Evolutionary conservation across 768 basidiomycete species (phyloP).

Genomic region (Suillus subluteus): DNA sequence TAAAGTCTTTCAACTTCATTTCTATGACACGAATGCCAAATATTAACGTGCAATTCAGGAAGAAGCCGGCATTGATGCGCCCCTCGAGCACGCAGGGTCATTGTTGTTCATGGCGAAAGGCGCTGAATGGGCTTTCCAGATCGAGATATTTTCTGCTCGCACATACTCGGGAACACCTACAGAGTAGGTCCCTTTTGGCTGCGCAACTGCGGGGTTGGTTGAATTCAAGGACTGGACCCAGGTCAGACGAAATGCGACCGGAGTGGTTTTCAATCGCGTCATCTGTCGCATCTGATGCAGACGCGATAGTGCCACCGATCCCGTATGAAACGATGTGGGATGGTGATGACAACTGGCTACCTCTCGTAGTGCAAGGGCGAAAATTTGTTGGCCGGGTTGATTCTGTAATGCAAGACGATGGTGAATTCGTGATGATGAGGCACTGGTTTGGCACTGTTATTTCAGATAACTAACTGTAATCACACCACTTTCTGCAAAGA

Average conservation of each 20-base stretch:
- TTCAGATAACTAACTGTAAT: neutral
- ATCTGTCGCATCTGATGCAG: neutral
- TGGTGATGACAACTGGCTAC: slow-evolving; percentile 71
- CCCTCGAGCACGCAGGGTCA: slow-evolving; percentile 63
- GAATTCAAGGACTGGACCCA: slow-evolving; percentile 30
- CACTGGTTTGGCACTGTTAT: slow-evolving; percentile 72
- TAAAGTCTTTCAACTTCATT: slow-evolving; percentile 41
- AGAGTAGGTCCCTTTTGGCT: slow-evolving; percentile 54
- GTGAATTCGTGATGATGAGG: slow-evolving; percentile 71
- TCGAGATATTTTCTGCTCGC: slow-evolving; percentile 72
- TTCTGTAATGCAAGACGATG: slow-evolving; percentile 77
- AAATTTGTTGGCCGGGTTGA: slow-evolving; percentile 55
- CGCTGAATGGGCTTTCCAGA: slow-evolving; percentile 63
- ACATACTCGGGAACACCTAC: slow-evolving; percentile 60
- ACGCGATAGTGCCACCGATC: slow-evolving; percentile 40
- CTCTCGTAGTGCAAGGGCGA: slow-evolving; percentile 50
- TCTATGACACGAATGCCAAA: neutral
- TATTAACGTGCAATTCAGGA: slow-evolving; percentile 52
- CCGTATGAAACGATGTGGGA: slow-evolving; percentile 66
- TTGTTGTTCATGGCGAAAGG: slow-evolving; percentile 64
- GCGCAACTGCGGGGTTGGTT: neutral
- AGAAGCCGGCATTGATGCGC: slow-evolving; percentile 76
- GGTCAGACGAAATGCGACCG: slow-evolving; percentile 88
- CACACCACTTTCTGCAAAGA: neutral
- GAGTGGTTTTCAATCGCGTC: slow-evolving; percentile 63